Percentiles rank a stretch among this genome's conserved stretches.
phyloP scores from a whole-genome alignment of 2,329 filamentous ascomycete species.

The Colletotrichum lindemuthianum region DNA sequence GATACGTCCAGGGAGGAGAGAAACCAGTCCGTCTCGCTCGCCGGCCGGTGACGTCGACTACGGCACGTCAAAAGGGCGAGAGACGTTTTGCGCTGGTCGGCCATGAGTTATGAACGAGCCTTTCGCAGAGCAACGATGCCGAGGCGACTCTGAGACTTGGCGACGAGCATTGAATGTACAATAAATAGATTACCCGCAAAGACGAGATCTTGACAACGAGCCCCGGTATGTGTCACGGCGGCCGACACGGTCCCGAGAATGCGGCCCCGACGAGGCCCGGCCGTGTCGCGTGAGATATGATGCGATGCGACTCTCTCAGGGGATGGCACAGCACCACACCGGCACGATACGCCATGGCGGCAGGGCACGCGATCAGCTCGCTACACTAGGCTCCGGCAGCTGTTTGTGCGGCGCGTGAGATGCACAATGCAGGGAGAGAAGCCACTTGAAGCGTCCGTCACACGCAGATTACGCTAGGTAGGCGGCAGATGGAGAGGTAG shows the following conservation, averaged over 20 bases:
- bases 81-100: slow-evolving; percentile 17
- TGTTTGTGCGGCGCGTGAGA: no score
- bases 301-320: not conserved
- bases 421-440: no score
- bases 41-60: not conserved
- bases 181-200: slow-evolving; percentile 36
- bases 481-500: no score
- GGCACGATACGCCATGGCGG: not conserved
- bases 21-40: not conserved
- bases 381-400: no score
- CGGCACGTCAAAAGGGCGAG: not conserved
- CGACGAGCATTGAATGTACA: slow-evolving; percentile 35
- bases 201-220: slow-evolving; percentile 16
- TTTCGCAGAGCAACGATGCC: slow-evolving; percentile 12
- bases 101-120: slow-evolving; percentile 30
- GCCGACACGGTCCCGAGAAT: slow-evolving; percentile 5
- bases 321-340: not conserved
- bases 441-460: no score
- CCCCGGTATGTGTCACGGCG: not conserved
- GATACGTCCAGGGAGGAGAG: slow-evolving; percentile 17
- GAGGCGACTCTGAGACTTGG: slow-evolving; percentile 22
- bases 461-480: no score
- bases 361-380: slow-evolving; percentile 10
- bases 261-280: no score
- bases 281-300: not conserved